Percentiles rank a stretch among this genome's conserved stretches.
These are phyloP conservation scores for Phytopythium aichiense DNA, from an alignment of 352 stramenopile species.

Conservation along the genomic window DNA sequence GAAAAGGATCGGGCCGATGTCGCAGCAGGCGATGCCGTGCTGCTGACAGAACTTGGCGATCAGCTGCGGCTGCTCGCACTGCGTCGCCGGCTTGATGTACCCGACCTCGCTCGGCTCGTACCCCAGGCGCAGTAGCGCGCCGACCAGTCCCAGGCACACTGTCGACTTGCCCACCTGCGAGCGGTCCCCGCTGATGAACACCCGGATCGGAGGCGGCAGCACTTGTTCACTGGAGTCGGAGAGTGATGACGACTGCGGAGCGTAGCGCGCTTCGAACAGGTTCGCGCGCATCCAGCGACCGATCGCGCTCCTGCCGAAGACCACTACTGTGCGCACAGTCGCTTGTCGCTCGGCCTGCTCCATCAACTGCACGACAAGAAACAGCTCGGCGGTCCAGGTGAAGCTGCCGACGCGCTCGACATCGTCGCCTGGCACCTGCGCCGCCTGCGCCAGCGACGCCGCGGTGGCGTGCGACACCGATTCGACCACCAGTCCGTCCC, in stretches of 20 bases:
- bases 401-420: neutral
- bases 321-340: constrained; percentile 20
- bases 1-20: constrained; percentile 95
- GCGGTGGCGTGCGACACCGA: constrained; percentile 15
- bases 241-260: neutral
- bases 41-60: constrained; percentile 92
- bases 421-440: neutral
- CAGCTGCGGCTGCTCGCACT: constrained; percentile 94
- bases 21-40: constrained; percentile 81
- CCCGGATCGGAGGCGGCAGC: constrained; percentile 21
- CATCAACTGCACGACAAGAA: neutral
- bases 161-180: constrained; percentile 96
- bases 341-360: neutral
- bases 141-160: constrained; percentile 93
- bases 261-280: constrained; percentile 31
- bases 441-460: constrained; percentile 9
- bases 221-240: neutral
- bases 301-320: constrained; percentile 24
- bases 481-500: constrained; percentile 34
- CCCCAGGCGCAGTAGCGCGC: constrained; percentile 73
- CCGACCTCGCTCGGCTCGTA: constrained; percentile 77
- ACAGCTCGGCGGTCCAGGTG: neutral
- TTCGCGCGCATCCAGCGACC: constrained; percentile 30
- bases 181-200: constrained; percentile 77
- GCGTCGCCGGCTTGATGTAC: constrained; percentile 98